phyloP scores from a whole-genome alignment of 1,284 basidiomycete species.

The Microbotryum violaceum region DNA sequence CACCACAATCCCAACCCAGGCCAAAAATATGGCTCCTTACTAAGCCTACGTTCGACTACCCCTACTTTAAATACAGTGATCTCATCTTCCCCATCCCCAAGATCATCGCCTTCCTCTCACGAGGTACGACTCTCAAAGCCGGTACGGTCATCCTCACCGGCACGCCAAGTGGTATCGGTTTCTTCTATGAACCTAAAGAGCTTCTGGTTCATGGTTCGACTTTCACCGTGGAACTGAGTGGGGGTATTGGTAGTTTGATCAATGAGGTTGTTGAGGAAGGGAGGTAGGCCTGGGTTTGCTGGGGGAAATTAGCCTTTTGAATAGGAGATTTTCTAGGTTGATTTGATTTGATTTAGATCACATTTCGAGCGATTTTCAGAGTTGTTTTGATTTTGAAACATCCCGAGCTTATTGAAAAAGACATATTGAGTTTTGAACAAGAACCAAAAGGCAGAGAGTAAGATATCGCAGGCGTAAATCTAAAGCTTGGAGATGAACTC shows the following conservation, averaged over 20 bases:
- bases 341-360: too few relatives aligned
- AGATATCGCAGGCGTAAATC: neutral
- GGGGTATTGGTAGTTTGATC: conserved; percentile 45
- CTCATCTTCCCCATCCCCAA: conserved; percentile 44
- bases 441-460: neutral
- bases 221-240: conserved; percentile 42
- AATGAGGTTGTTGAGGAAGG: conserved; percentile 42
- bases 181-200: conserved; percentile 36
- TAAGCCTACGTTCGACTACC: too few relatives aligned
- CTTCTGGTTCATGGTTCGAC: conserved; percentile 42
- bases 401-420: too few relatives aligned
- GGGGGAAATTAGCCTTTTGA: too few relatives aligned
- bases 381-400: too few relatives aligned
- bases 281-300: conserved; percentile 25
- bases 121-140: conserved; percentile 31
- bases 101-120: conserved; percentile 40
- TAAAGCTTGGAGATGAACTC: conserved; percentile 9
- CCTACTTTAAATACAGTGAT: conserved; percentile 36
- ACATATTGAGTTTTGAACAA: too few relatives aligned
- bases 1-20: neutral
- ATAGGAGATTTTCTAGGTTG: too few relatives aligned
- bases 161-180: conserved; percentile 44
- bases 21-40: too few relatives aligned
- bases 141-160: conserved; percentile 37
- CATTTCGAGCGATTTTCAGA: too few relatives aligned